phyloP scores from a whole-genome alignment of 2,329 filamentous ascomycete species.

The Beauveria sp. region DNA sequence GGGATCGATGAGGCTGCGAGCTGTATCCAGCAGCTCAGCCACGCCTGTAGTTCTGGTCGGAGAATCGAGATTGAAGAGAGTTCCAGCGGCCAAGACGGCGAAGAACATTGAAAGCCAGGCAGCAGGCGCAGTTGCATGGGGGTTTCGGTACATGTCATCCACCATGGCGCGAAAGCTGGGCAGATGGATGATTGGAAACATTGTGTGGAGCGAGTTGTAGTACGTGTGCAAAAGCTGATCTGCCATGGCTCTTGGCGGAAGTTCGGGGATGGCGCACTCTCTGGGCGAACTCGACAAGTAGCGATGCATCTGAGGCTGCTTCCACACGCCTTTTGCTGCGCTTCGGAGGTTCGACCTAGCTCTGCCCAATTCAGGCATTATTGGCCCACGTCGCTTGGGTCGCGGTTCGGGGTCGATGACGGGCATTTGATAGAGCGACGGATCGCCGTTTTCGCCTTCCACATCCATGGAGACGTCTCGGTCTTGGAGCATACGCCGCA shows the following conservation, averaged over 20 bases:
- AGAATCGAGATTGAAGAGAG: slow-evolving; percentile 56
- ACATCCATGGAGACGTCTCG: slow-evolving; percentile 43
- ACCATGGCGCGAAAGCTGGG: slow-evolving; percentile 70
- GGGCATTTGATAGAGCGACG: slow-evolving; percentile 50
- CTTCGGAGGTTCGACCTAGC: slow-evolving; percentile 66
- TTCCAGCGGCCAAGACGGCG: slow-evolving; percentile 73
- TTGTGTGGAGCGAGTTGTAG: slow-evolving; percentile 66
- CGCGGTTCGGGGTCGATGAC: slow-evolving; percentile 59
- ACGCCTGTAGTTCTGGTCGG: slow-evolving; percentile 45
- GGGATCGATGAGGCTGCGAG: slow-evolving; percentile 64
- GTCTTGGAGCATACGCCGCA: slow-evolving; percentile 57
- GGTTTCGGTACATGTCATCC: slow-evolving; percentile 67
- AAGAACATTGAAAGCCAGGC: slow-evolving; percentile 78
- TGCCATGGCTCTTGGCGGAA: slow-evolving; percentile 63
- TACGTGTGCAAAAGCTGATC: slow-evolving; percentile 72
- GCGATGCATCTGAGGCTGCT: slow-evolving; percentile 63
- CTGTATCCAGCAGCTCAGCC: slow-evolving; percentile 62
- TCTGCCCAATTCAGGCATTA: slow-evolving; percentile 61
- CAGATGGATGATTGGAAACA: slow-evolving; percentile 84
- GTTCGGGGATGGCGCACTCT: slow-evolving; percentile 48
- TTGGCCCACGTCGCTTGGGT: slow-evolving; percentile 51
- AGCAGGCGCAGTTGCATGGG: slow-evolving; percentile 50
- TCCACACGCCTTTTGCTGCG: slow-evolving; percentile 72
- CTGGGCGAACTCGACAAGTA: slow-evolving; percentile 40
- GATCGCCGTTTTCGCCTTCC: slow-evolving; percentile 39